Base-by-base conservation (phyloP, 2,329 filamentous ascomycete species). In the Decorospora gaudefroyi region DNA sequence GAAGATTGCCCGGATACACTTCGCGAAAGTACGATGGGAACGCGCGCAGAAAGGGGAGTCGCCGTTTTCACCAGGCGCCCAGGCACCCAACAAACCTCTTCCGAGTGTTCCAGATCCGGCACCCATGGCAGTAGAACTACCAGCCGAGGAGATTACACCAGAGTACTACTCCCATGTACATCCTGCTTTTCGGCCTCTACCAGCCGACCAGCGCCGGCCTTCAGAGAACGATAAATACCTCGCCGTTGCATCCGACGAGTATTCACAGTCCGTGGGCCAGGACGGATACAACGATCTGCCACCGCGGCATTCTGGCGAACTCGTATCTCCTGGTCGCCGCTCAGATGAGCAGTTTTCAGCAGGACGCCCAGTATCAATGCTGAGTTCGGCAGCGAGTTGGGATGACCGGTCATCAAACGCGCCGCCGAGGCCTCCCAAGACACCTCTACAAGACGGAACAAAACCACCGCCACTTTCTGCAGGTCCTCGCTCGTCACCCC, bases 1-100 rank as follows among this genome's bases (percentile, higher is more conserved):
- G 6, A 95, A 92, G 69, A 76, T 97, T 57, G 88, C 88, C 49
- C 89, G 88, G 71, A 90, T 96, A 52, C 78, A 91, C 62, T 81
- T 85, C 49, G 87, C 88, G 52, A 90, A 90, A 68, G 72, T 79
- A 44, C 80, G 88, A 42, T 83, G 82, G 68, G 84, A 86, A 21
- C 73, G 75, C 31, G 64, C 73, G 50, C 55, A 75, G 15, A 64
- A 59, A 28, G 57, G 59, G 7, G 54, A 57, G 11, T 53, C 63
- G 53, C 64, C 67, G 54, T 49, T 38, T 9, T 42, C 42, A 4
- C 16, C 25, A 7, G 57, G 43, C 36, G 48, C 38, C 17, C 62
- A 57, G 51, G 65, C 49, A 44, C 68, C 42, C 62, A 69, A 51
- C 42, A 68, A 65, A 28, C 62, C 71, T 37, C 51, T 70, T 39